These are phyloP conservation scores for Lactarius vividus DNA, from an alignment of 768 basidiomycete species.

Conservation along the genomic window DNA sequence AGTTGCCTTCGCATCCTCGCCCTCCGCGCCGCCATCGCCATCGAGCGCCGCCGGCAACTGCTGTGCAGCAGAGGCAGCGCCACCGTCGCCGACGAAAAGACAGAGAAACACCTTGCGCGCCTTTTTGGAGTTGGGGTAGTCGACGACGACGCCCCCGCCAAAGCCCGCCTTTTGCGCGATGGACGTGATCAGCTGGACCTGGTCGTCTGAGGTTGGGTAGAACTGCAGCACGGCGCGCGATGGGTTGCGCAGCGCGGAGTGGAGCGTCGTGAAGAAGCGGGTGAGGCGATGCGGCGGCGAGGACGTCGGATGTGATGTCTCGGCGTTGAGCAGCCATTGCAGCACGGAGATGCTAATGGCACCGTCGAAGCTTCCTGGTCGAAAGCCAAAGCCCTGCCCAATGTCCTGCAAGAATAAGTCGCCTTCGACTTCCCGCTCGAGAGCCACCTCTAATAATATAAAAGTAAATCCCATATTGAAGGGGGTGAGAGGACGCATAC, in stretches of 20 bases:
- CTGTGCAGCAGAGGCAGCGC: constrained; percentile 37
- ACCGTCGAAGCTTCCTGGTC: constrained; percentile 96
- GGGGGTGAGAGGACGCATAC: constrained; percentile 28
- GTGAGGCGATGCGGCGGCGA: constrained; percentile 82
- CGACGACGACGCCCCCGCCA: constrained; percentile 93
- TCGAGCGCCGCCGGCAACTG: constrained; percentile 77
- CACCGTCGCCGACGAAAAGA: constrained; percentile 83
- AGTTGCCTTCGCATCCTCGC: constrained; percentile 52
- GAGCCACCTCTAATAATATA: constrained; percentile 71
- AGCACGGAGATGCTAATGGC: constrained; percentile 99
- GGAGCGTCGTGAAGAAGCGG: constrained; percentile 91
- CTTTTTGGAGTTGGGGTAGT: constrained; percentile 96
- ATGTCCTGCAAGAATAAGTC: constrained; percentile 97
- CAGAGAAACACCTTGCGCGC: constrained; percentile 94
- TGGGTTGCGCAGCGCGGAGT: constrained; percentile 81
- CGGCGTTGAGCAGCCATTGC: constrained; percentile 97
- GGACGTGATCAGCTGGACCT: constrained; percentile 91
- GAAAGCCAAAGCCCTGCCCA: constrained; percentile 95
- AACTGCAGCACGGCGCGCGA: constrained; percentile 89
- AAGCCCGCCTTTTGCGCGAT: constrained; percentile 94
- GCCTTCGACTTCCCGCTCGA: constrained; percentile 93
- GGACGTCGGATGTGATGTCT: constrained; percentile 84
- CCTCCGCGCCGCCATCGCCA: constrained; percentile 51
- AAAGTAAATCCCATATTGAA: background rate
- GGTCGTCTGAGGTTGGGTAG: constrained; percentile 96